A percentile compares a stretch with the other conserved stretches of the same genome.
Evolutionary conservation across 352 stramenopile species (phyloP).

Genomic region (Phytophthora boehmeriae): DNA sequence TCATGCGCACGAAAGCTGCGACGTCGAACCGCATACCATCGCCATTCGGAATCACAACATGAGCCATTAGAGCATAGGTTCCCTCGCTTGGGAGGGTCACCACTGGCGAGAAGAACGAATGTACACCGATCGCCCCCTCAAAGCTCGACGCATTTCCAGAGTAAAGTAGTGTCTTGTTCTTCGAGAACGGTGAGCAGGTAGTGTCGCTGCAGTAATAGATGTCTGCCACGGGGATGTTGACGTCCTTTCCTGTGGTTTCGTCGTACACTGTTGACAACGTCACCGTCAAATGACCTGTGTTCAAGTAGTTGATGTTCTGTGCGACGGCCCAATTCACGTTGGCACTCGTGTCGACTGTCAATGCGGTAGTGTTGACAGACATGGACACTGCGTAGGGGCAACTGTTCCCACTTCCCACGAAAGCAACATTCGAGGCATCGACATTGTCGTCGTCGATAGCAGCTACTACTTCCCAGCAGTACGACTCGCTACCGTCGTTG

Average conservation of each 20-base stretch:
- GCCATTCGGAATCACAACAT: slow-evolving; percentile 53
- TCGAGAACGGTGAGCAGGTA: slow-evolving; percentile 50
- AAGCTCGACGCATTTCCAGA: slow-evolving; percentile 42
- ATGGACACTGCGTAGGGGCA: slow-evolving; percentile 57
- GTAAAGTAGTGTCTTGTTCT: slow-evolving; percentile 39
- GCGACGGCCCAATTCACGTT: slow-evolving; percentile 41
- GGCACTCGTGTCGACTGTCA: slow-evolving; percentile 24
- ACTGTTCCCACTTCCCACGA: slow-evolving; percentile 33
- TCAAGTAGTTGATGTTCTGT: slow-evolving; percentile 20
- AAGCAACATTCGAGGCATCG: slow-evolving; percentile 36
- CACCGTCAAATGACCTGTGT: slow-evolving; percentile 11
- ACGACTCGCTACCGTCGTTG: slow-evolving; percentile 34
- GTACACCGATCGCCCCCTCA: slow-evolving; percentile 16
- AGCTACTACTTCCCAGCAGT: slow-evolving; percentile 57
- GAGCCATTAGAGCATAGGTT: slow-evolving; percentile 55
- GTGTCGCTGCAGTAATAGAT: slow-evolving; percentile 56
- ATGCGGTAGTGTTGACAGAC: slow-evolving; percentile 27
- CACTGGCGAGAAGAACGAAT: slow-evolving; percentile 26
- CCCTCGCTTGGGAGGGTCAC: slow-evolving; percentile 44
- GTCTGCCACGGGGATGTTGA: slow-evolving; percentile 44
- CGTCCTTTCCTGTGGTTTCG: slow-evolving; percentile 25
- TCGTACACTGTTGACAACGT: slow-evolving; percentile 50
- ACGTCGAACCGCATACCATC: slow-evolving; percentile 48
- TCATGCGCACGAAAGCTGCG: slow-evolving; percentile 42
- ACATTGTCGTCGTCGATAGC: slow-evolving; percentile 21